Evolutionary conservation across 1,284 basidiomycete species (phyloP), one percentile per base, ranked within the genome.

Genomic region (Pterula multifida): DNA sequence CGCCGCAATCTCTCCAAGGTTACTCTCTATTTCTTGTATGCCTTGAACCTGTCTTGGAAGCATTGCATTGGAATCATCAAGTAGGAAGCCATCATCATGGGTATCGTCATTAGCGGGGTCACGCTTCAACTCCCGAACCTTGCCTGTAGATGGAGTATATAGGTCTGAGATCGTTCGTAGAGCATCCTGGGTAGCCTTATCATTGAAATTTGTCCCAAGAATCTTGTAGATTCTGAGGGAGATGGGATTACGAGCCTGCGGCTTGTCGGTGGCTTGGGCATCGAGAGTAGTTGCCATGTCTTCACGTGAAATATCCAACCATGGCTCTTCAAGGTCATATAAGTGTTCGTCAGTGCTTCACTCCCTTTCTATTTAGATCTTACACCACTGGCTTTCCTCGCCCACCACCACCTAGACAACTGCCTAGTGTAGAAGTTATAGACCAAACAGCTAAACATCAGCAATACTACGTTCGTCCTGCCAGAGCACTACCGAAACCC

Each of bases 151-250:
- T 3, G 59, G 53, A 6, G 68, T 67, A 59, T 92, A 93, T 50
- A 91, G 73, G 24, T 85, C 77, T 1, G 89, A 89, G 26, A 95
- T 76, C 0, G 90, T 93, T 51, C 81, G 74, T 26, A 96, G 71
- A 0, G 90, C 92, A 55, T 92, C 85, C 35, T 75, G 71, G 0
- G 87, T 90, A 1, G 79, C 76, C 11, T 80, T 72, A 61, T 94
- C 90, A 48, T 92, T 84, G 56, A 89, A 93, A 51, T 80, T 89
- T 1, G 83, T 84, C 23, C 85, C 81, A 22, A 95, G 73, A 50
- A 95, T 81, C 64, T 95, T 95, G 67, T 90, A 91, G 17, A 95
- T 69, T n/a, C 90, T 76, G 3, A 88, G 67, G 17, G 85, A 80
- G 46, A 94, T 75, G 1, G 90, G 90, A 58, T 85, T 86, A 47